phyloP scores from a whole-genome alignment of 768 basidiomycete species.

The Boletus tomentosulus region DNA sequence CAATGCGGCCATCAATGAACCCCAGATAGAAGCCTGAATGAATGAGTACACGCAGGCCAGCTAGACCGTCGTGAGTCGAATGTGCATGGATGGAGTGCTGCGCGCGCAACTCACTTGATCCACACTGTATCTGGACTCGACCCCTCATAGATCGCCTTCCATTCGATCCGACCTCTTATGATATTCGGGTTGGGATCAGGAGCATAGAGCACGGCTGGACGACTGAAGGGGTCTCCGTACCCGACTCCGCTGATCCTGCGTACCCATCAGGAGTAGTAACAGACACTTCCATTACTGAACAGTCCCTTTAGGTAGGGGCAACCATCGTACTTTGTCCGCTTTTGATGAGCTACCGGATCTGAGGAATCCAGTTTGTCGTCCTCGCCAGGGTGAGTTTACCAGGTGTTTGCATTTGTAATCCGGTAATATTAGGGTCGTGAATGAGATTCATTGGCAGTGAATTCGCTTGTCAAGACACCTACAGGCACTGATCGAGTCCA shows the following conservation, averaged over 20 bases:
- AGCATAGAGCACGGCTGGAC: background rate
- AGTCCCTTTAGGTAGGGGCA: background rate
- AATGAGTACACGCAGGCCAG: too few relatives aligned
- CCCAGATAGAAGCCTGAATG: constrained; percentile 8
- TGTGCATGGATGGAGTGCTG: background rate
- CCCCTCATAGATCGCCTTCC: background rate
- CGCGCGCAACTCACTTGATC: background rate
- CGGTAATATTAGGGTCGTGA: background rate
- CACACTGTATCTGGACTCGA: constrained; percentile 2
- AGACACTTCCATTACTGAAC: background rate
- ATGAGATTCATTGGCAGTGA: background rate
- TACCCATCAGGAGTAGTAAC: background rate
- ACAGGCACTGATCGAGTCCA: background rate
- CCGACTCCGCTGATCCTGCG: background rate
- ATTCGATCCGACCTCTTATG: background rate
- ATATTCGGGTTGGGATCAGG: constrained; percentile 1
- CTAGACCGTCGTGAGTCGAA: background rate
- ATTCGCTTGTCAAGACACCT: background rate
- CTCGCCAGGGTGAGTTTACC: too few relatives aligned
- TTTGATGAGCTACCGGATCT: background rate
- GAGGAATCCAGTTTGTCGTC: too few relatives aligned
- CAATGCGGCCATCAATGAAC: constrained; percentile 9
- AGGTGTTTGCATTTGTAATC: background rate
- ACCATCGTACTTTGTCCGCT: background rate
- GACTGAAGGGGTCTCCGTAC: background rate